Evolutionary conservation across 2,329 filamentous ascomycete genomes (phyloP).

Genomic region (Fonsecaea erecta): DNA sequence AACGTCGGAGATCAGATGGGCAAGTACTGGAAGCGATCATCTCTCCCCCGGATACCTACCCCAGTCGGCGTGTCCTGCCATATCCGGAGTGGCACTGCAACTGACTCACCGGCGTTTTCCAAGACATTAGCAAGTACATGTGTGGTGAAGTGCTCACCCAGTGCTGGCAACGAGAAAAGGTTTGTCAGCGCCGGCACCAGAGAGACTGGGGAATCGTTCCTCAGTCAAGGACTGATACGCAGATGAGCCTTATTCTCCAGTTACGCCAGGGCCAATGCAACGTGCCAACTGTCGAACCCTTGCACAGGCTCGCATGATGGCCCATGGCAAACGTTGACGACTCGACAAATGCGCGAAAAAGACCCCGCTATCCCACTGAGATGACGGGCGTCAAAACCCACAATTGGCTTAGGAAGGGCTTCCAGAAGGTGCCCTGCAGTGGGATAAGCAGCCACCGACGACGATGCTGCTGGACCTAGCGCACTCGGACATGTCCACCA

Average conservation of each 20-base stretch:
- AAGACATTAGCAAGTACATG: background rate
- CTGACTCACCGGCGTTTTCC: no score
- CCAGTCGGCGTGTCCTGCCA: background rate
- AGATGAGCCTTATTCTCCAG: background rate
- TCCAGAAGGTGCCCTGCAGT: slow-evolving; percentile 7
- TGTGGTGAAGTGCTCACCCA: no score
- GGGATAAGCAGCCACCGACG: slow-evolving; percentile 18
- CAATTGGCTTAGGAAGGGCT: slow-evolving; percentile 13
- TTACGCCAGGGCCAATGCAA: background rate
- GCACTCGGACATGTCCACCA: slow-evolving; percentile 12
- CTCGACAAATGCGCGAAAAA: background rate
- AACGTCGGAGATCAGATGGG: background rate
- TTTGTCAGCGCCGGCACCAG: background rate
- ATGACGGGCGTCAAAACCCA: background rate
- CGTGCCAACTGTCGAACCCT: background rate
- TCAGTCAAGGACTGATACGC: background rate
- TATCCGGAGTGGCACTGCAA: background rate
- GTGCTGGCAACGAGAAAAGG: background rate
- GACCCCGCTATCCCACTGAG: slow-evolving; percentile 6
- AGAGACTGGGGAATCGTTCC: background rate
- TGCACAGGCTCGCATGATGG: background rate
- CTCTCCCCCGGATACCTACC: background rate
- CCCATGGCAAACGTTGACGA: background rate
- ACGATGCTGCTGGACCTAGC: background rate
- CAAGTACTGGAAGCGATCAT: background rate